Evolutionary conservation across 1,139 yeast genomes (phyloP).

Genomic region (Zygoascus meyerae): DNA sequence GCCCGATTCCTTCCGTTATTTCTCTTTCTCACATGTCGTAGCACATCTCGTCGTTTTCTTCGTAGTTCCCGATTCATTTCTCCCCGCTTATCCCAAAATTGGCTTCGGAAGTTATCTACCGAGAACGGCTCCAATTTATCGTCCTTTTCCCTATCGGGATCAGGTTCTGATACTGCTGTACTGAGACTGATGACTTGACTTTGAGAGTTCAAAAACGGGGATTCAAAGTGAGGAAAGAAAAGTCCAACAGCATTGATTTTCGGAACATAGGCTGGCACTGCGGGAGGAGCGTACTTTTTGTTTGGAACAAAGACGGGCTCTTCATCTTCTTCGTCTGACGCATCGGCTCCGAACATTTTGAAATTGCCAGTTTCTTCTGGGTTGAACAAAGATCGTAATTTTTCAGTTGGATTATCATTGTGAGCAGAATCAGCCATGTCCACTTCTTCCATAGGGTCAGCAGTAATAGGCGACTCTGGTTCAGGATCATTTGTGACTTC

Average conservation of each 20-base stretch:
- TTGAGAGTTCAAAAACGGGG: conserved; percentile 83
- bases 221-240: conserved; percentile 76
- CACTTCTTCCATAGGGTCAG: conserved; percentile 15
- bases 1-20: conserved; percentile 16
- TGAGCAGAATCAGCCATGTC: conserved; percentile 13
- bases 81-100: conserved; percentile 82
- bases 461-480: conserved; percentile 19
- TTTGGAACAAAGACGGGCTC: conserved; percentile 9
- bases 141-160: conserved; percentile 14
- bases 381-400: conserved; percentile 59
- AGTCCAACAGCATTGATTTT: conserved; percentile 44
- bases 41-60: conserved; percentile 66
- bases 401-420: background rate
- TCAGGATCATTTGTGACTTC: background rate
- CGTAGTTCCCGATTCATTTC: conserved; percentile 72
- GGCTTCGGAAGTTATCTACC: conserved; percentile 56
- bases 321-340: conserved; percentile 20
- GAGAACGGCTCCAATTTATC: conserved; percentile 3
- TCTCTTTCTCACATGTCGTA: conserved; percentile 50
- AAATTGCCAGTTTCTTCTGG: conserved; percentile 35
- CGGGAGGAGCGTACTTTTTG: background rate
- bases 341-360: conserved; percentile 25
- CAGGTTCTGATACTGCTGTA: conserved; percentile 3
- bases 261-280: conserved; percentile 5
- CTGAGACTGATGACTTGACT: conserved; percentile 60